Base-by-base conservation (phyloP, 129 eudicot genomes). In the Tagetes patula region DNA sequence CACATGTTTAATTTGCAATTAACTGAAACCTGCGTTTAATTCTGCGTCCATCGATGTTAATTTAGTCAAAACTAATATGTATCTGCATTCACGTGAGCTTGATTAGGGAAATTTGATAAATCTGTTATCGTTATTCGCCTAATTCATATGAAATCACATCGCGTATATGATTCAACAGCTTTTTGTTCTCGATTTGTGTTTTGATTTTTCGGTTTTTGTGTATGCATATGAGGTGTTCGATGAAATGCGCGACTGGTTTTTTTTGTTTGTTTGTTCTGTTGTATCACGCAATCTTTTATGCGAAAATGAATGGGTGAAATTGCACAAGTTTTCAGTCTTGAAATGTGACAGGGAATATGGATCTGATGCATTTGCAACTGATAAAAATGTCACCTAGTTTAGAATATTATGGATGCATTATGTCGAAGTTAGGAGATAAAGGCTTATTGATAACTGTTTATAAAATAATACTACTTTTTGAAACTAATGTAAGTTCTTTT, bases 11-110 rank as follows among this genome's bases (percentile, higher is more conserved):
- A 7, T 52, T 47, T 48, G 41, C 30, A 47, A 8, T 74, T 6
- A 20, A 47, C 11, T 49, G 71, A 27, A 74, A 34, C 37, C 62
- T 4, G 71, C 38, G 54, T 75, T 65, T 41, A 55, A 64, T 75
- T 64, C 65, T 8, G 33, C 45, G 53, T 75, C 73, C 47, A 38
- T 41, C 52, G 59, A 13, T 41, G 47, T 67, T 42, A 36, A 75
- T 27, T 61, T 61, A 1, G 30, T 1, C 27, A 20, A 20, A 20
- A 20, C 27, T 20, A 20, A 20, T 20, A 20, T 20, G 27, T 20
- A 20, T 20, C 27, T 20, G 27, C 27, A 20, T 20, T 20, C 27
- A 20, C 27, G 27, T 20, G 27, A 20, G 27, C 27, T 20, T 20
- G 27, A 20, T 20, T 20, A 0, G 27, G 27, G 3, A 6, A 40